Evolutionary conservation across 2,329 filamentous ascomycete species (phyloP), one percentile per base, ranked within the genome.

Genomic region (Celoporthe dispersa): DNA sequence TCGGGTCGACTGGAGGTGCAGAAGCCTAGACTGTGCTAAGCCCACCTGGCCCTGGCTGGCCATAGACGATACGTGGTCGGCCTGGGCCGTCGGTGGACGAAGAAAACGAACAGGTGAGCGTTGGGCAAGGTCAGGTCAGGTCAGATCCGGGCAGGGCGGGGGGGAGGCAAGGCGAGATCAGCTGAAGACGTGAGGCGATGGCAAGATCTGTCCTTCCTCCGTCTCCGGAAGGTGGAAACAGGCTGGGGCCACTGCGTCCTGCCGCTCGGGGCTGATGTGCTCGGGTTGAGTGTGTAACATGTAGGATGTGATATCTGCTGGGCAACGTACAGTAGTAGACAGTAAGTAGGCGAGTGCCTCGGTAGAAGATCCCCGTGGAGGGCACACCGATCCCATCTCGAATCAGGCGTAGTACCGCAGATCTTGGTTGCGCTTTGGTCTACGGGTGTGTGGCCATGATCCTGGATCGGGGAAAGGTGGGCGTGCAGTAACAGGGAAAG

Each of bases 221-320:
- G 16, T n/a, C 31, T 37, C 19, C 28, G 33, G 31, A 60, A 37
- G 57, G 63, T 64, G 63, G 63, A 28, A 64, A 55, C 44, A 16
- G 11, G n/a, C 25, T 25, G 25, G 64, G 39, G 48, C 44, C 63
- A 37, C 55, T 35, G 63, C n/a, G 44, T 22, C 11, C 25, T 28
- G 51, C n/a, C 51, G 16, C 33, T 41, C 19, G 8, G 31, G 25
- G n/a, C 37, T 19, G 41, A 31, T 22, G 19, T 35, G 28, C 19
- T n/a, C 55, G 28, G 55, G 31, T 16, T 25, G 55, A 48, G n/a
- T n/a, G n/a, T n/a, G n/a, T 55, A 55, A 55, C 51, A 25, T 25
- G n/a, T 55, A 28, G 51, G 14, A 55, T 55, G 51, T 55, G 51
- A 28, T 55, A 25, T 55, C n/a, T 55, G 25, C 51, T 55, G 28